Percentiles rank a stretch among this genome's conserved stretches.
phyloP scores from a whole-genome alignment of 371 early-diverging fungal genomes.

The Sanchytrium tribonematis region DNA sequence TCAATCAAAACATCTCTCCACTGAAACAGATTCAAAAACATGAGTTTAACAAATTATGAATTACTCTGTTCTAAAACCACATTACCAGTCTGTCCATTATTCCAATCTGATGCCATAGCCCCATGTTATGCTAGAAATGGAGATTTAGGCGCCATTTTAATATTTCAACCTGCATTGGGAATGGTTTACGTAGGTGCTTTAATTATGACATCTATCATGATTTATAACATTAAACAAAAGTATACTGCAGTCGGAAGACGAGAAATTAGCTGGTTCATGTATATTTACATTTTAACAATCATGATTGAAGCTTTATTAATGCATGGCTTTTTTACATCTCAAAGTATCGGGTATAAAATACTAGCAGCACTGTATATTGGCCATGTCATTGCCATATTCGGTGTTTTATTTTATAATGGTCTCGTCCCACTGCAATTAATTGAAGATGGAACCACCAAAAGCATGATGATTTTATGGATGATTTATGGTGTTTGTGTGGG shows the following conservation, averaged over 20 bases:
- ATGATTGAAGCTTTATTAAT: constrained; percentile 58
- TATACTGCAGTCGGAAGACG: constrained; percentile 80
- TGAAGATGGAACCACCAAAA: constrained; percentile 53
- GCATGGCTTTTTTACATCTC: constrained; percentile 19
- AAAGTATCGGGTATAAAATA: background rate
- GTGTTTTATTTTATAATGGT: constrained; percentile 71
- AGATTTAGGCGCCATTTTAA: background rate
- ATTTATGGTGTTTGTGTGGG: constrained; percentile 22
- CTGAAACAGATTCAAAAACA: too few relatives aligned
- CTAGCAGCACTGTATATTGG: constrained; percentile 57
- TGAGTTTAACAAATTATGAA: background rate
- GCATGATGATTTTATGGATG: background rate
- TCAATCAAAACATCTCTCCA: too few relatives aligned
- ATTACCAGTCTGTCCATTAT: background rate
- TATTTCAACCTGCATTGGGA: constrained; percentile 1
- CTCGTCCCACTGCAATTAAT: constrained; percentile 85
- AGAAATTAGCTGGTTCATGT: constrained; percentile 89
- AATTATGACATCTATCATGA: constrained; percentile 85
- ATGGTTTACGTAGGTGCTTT: constrained; percentile 62
- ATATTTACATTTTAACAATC: constrained; percentile 53
- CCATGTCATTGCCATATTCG: constrained; percentile 47
- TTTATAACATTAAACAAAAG: constrained; percentile 75
- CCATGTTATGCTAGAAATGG: constrained; percentile 1
- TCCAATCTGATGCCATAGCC: background rate
- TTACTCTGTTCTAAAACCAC: background rate